These are phyloP conservation scores for Aureobasidium sp. DNA, from an alignment of 2,329 filamentous ascomycete genomes.

Conservation along the genomic window DNA sequence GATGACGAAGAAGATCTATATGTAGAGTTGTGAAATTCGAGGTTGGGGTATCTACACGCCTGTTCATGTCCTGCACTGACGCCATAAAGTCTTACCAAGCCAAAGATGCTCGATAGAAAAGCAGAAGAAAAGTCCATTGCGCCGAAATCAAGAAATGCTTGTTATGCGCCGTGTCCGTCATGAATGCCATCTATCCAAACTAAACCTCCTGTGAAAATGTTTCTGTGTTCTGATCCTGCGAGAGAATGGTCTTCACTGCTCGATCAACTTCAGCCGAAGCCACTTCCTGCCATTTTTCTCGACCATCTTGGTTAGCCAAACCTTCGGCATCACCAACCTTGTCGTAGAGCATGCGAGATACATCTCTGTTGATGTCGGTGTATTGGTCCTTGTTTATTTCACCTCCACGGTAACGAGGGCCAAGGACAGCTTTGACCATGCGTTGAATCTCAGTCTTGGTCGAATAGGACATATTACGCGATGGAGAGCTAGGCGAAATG, in stretches of 20 bases:
- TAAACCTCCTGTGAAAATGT: background rate
- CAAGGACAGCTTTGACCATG: conserved; percentile 76
- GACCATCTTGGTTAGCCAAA: conserved; percentile 57
- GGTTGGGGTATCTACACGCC: conserved; percentile 11
- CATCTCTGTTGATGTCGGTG: conserved; percentile 80
- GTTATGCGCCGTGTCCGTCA: background rate
- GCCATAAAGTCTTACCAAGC: background rate
- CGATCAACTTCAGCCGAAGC: conserved; percentile 72
- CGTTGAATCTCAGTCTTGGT: conserved; percentile 84
- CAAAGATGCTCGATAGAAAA: background rate
- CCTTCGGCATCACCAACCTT: conserved; percentile 46
- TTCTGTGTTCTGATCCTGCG: background rate
- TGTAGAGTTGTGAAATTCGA: background rate
- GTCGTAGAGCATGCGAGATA: conserved; percentile 83
- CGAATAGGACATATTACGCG: conserved; percentile 59
- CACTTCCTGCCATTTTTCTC: conserved; percentile 66
- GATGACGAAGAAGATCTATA: background rate
- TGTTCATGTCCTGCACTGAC: background rate
- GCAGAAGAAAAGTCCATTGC: background rate
- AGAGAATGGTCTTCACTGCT: conserved; percentile 46
- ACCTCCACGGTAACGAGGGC: conserved; percentile 73
- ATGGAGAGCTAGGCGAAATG: conserved; percentile 26
- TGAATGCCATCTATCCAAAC: background rate
- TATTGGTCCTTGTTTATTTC: conserved; percentile 84
- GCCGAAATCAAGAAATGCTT: background rate